phyloP scores from a whole-genome alignment of 1,139 yeast genomes.

The Debaryomyces singareniensis region DNA sequence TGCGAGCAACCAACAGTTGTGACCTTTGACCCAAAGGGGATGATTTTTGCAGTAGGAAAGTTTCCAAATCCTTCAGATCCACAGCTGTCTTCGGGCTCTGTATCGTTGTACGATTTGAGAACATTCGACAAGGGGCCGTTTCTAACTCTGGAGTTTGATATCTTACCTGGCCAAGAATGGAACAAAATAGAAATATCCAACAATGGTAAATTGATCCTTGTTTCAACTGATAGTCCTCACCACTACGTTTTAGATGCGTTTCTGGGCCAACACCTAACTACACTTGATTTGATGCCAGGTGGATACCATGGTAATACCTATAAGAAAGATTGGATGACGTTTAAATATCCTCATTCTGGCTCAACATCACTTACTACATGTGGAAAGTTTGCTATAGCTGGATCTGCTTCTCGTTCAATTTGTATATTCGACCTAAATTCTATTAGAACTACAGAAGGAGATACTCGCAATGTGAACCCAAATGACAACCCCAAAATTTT shows the following conservation, averaged over 20 bases:
- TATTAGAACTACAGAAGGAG: constrained; percentile 24
- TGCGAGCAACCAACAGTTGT: constrained; percentile 51
- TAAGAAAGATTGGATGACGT: constrained; percentile 17
- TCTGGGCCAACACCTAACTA: constrained; percentile 53
- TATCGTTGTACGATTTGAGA: constrained; percentile 57
- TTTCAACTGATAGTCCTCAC: constrained; percentile 48
- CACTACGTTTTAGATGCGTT: constrained; percentile 71
- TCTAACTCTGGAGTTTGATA: constrained; percentile 27
- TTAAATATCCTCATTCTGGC: constrained; percentile 49
- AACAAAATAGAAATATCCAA: constrained; percentile 76
- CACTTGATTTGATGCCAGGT: constrained; percentile 31
- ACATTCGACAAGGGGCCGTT: constrained; percentile 54
- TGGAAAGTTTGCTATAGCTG: constrained; percentile 66
- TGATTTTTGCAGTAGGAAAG: constrained; percentile 70
- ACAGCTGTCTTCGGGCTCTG: constrained; percentile 26
- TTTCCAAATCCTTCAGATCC: constrained; percentile 10
- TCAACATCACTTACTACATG: constrained; percentile 75
- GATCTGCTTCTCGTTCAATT: constrained; percentile 51
- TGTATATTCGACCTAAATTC: constrained; percentile 57
- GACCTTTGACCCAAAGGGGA: constrained; percentile 79
- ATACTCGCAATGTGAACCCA: constrained; percentile 6
- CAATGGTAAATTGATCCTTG: constrained; percentile 67
- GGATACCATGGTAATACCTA: constrained; percentile 10
- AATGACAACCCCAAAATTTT: constrained; percentile 17
- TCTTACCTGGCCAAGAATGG: constrained; percentile 38